A percentile compares a stretch with the other conserved stretches of the same genome.
Evolutionary conservation across 345 rosid genomes (phyloP).

Genomic region (Odontarrhena argentea): DNA sequence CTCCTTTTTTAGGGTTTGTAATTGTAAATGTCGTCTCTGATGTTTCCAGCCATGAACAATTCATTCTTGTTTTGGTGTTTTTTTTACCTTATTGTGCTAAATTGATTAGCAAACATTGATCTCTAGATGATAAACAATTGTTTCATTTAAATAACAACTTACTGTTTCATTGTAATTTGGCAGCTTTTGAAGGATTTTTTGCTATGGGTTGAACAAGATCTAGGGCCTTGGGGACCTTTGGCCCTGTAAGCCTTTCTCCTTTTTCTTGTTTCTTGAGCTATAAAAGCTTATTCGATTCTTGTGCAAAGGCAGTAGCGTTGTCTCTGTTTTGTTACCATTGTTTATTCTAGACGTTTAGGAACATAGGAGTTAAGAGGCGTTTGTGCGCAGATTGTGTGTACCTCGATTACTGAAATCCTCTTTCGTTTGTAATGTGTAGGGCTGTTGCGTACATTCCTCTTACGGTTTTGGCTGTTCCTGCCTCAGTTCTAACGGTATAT

Average conservation of each 20-base stretch:
- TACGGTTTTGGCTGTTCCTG: slow-evolving; percentile 98
- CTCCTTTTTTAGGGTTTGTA: slow-evolving; percentile 7
- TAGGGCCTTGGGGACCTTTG: slow-evolving; percentile 98
- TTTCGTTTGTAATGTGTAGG: slow-evolving; percentile 49
- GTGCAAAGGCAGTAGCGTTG: not conserved
- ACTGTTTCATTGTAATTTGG: slow-evolving; percentile 35
- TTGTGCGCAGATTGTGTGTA: not conserved
- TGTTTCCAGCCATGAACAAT: no score
- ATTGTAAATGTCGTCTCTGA: no score
- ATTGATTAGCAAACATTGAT: slow-evolving; percentile 9
- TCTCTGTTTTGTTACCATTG: slow-evolving; percentile 10
- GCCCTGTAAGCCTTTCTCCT: slow-evolving; percentile 66
- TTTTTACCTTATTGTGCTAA: not conserved
- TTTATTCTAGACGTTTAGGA: not conserved
- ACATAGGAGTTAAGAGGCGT: not conserved
- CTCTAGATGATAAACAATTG: slow-evolving; percentile 3
- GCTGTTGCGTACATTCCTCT: slow-evolving; percentile 95
- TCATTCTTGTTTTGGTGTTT: no score
- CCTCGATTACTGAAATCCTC: slow-evolving; percentile 13
- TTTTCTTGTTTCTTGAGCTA: slow-evolving; percentile 1
- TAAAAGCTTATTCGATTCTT: not conserved
- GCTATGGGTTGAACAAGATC: slow-evolving; percentile 90
- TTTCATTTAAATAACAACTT: slow-evolving; percentile 13
- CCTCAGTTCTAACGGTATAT: slow-evolving; percentile 87
- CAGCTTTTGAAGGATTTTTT: slow-evolving; percentile 94